Evolutionary conservation across 2,329 filamentous ascomycete species (phyloP), one percentile per base, ranked within the genome.

Genomic region (Penicillium sp.): DNA sequence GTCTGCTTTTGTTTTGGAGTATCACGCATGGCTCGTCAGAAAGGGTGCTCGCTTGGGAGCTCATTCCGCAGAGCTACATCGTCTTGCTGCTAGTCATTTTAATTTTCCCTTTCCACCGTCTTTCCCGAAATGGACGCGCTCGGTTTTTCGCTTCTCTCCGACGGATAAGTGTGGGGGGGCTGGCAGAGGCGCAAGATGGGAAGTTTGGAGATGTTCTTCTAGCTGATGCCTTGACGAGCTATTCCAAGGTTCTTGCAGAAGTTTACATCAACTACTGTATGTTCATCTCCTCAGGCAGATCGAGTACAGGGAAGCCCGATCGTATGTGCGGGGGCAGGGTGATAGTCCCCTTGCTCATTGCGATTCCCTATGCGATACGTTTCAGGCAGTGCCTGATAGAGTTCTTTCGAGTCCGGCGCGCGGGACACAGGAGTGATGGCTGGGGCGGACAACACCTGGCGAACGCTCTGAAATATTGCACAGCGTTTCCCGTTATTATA

Each of bases 181-280:
- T 99, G 23, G 93, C 94, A 14, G 87, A 93, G 72, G 79, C 89
- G 0, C 84, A 89, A 64, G 89, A 97, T 72, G 91, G 93, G 55
- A 96, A 96, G 69, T 97, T 97, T 66, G 93, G 91, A 56, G 94
- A 99, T 69, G 88, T 97, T 52, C 77, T 99, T 58, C 83, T 99
- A 18, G 92, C 94, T 33, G 94, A 99, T 81, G 93, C 91, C 55
- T 76, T 97, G 64, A 99, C 94, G 43, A 95, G 90, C 66, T 99
- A 97, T 71, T 88, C 93, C 60, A 96, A 95, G 72, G 89, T 97
- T 28, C 80, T 96, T 26, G 93, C 87, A 23, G 94, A 99, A 71
- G 76, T 97, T 12, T 97, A 91, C 70, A 88, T 97, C 55, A 86
- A 86, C 48, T 74, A 91, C 26, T 97, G 91, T 83, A 96, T 97